Conservation (phyloP, 768 basidiomycete genomes). For the Termitomyces sp. region DNA sequence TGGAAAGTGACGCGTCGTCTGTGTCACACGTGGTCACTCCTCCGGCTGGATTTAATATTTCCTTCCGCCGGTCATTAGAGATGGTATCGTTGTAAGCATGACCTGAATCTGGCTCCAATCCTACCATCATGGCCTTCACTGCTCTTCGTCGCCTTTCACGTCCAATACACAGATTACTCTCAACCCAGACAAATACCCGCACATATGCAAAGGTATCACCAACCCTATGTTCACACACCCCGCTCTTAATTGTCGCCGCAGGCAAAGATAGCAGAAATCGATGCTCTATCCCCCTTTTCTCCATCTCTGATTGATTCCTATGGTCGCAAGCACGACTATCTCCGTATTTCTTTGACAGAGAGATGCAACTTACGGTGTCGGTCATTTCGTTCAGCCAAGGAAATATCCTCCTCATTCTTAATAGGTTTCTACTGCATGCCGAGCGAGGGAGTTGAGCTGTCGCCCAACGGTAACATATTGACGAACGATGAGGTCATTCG, state of each 20-base stretch:
- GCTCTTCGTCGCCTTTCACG: neutral
- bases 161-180: conserved; percentile 7
- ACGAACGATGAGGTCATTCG: conserved; percentile 74
- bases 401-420: conserved; percentile 6
- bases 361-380: conserved; percentile 83
- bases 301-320: conserved; percentile 64
- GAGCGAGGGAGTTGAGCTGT: conserved; percentile 69
- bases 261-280: conserved; percentile 56
- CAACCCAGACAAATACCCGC: conserved; percentile 15
- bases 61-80: no score
- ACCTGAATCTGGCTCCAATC: conserved; percentile 1
- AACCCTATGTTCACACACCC: neutral
- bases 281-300: conserved; percentile 43
- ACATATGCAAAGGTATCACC: conserved; percentile 13
- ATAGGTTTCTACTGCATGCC: conserved; percentile 94
- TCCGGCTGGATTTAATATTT: no score
- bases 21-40: conserved; percentile 28
- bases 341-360: conserved; percentile 87
- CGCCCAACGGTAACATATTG: conserved; percentile 64
- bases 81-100: neutral
- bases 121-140: conserved; percentile 6
- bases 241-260: conserved; percentile 18
- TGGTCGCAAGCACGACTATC: conserved; percentile 71
- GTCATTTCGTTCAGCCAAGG: neutral
- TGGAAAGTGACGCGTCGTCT: conserved; percentile 40